A percentile compares a stretch with the other conserved stretches of the same genome.
Evolutionary conservation across 129 eudicot genomes (phyloP).

Genomic region (Tagetes erecta): DNA sequence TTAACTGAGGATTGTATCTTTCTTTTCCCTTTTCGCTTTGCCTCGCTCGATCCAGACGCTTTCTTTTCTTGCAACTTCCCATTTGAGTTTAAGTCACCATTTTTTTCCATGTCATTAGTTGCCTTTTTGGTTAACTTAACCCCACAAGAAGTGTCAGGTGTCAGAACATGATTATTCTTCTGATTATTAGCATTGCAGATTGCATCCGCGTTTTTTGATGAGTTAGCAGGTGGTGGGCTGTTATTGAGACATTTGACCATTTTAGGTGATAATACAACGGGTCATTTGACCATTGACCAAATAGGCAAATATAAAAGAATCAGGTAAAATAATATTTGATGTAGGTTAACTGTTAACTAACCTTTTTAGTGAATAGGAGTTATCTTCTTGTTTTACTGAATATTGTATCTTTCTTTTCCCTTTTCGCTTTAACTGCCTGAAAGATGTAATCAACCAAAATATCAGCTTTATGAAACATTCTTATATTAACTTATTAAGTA

Average conservation of each 20-base stretch:
- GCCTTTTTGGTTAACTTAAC: neutral
- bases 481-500: neutral
- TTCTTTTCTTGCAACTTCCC: conserved; percentile 15
- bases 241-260: conserved; percentile 18
- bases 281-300: conserved; percentile 5
- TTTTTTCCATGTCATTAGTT: neutral
- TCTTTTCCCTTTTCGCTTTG: neutral
- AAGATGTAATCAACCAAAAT: conserved; percentile 6
- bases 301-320: conserved; percentile 6
- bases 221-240: conserved; percentile 27
- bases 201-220: conserved; percentile 15
- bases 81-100: neutral
- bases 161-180: neutral
- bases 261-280: conserved; percentile 15
- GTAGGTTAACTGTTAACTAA: neutral
- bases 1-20: too few relatives aligned
- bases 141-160: neutral
- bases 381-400: conserved; percentile 17
- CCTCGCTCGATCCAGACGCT: neutral
- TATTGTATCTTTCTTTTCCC: conserved; percentile 39
- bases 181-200: neutral
- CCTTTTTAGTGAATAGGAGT: conserved; percentile 23
- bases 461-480: conserved; percentile 2
- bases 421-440: conserved; percentile 39
- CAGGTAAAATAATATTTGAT: neutral